These are phyloP conservation scores for Calonectria crousiana DNA, from an alignment of 2,329 filamentous ascomycete genomes.

Conservation along the genomic window DNA sequence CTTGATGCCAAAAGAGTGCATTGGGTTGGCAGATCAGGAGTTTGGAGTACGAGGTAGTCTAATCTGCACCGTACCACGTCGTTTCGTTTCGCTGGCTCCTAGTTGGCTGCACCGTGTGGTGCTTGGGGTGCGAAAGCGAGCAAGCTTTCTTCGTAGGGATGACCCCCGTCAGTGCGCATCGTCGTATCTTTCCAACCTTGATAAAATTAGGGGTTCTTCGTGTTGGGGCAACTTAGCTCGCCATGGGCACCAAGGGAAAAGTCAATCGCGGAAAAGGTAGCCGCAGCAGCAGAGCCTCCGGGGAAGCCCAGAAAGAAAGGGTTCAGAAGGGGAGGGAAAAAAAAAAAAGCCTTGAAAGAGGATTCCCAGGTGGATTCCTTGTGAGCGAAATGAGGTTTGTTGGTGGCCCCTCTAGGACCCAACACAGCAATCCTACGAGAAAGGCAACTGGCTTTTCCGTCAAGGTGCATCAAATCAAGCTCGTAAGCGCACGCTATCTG, in stretches of 20 bases:
- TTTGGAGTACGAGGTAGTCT: conserved; percentile 14
- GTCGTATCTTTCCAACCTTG: background rate
- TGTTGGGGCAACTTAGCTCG: background rate
- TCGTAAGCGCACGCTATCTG: conserved; percentile 17
- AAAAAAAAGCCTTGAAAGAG: background rate
- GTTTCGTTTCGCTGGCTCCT: conserved; percentile 13
- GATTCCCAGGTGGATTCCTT: background rate
- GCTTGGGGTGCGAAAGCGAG: background rate
- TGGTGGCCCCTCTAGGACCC: background rate
- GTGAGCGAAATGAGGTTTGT: conserved; percentile 2
- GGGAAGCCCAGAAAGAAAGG: conserved; percentile 8
- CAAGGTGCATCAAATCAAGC: conserved; percentile 8
- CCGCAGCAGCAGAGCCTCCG: conserved; percentile 26
- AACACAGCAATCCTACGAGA: background rate
- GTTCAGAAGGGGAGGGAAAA: background rate
- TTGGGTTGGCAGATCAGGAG: conserved; percentile 4
- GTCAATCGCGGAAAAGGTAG: background rate
- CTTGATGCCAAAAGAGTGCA: background rate
- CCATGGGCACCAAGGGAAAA: background rate
- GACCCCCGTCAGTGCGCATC: background rate
- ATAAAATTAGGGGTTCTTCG: conserved; percentile 7
- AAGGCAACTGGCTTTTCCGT: conserved; percentile 2
- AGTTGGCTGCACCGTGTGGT: conserved; percentile 1
- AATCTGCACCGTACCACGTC: conserved; percentile 18
- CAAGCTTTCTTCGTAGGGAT: background rate